Evolutionary conservation across 495 filamentous ascomycete species (phyloP).

Genomic region (Hypoxylon fragiforme): DNA sequence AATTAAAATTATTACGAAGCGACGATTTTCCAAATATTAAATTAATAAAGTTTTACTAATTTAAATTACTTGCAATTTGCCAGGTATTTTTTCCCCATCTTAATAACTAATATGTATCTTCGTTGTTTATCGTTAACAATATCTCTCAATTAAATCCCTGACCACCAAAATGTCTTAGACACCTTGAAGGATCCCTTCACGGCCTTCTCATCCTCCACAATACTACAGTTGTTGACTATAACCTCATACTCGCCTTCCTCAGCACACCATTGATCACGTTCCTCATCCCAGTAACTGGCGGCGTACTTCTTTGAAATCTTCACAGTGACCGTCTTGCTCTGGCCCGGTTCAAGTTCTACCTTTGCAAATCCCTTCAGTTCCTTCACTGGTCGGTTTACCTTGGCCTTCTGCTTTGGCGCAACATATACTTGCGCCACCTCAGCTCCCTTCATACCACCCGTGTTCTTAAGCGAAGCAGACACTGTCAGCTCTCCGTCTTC

Average conservation of each 20-base stretch:
- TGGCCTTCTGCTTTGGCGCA: conserved; percentile 47
- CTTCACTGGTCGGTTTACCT: conserved; percentile 62
- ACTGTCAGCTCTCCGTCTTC: conserved; percentile 47
- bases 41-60: no score
- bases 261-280: conserved; percentile 64
- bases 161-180: conserved; percentile 63
- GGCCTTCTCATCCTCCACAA: conserved; percentile 40
- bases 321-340: conserved; percentile 61
- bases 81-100: no score
- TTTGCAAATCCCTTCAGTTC: conserved; percentile 78
- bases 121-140: neutral
- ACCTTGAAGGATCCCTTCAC: conserved; percentile 55
- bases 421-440: conserved; percentile 70
- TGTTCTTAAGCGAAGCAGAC: conserved; percentile 54
- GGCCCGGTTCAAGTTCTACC: conserved; percentile 64
- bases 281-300: conserved; percentile 72
- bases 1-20: no score
- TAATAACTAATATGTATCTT: no score
- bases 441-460: conserved; percentile 63
- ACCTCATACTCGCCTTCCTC: conserved; percentile 68
- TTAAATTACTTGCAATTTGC: no score
- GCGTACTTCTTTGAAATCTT: conserved; percentile 62
- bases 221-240: conserved; percentile 56
- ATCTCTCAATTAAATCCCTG: conserved; percentile 39
- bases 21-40: no score